Percentiles rank a stretch among this genome's conserved stretches.
These are phyloP conservation scores for Nothophaeocryptopus gaeumannii DNA, from an alignment of 2,329 filamentous ascomycete genomes.

Conservation along the genomic window DNA sequence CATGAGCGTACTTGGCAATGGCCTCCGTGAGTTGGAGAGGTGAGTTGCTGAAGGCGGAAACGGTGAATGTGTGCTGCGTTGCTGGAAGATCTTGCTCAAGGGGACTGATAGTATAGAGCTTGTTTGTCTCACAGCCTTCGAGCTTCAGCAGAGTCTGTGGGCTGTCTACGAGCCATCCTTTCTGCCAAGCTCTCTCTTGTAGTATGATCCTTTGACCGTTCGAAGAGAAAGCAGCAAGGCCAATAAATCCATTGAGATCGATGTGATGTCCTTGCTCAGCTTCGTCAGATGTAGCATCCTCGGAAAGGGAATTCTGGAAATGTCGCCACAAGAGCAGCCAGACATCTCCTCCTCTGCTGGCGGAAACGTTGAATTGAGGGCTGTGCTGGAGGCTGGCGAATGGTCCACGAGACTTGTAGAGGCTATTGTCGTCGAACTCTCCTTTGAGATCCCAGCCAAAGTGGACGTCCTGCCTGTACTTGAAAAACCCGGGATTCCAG, in stretches of 20 bases:
- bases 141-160: constrained; percentile 84
- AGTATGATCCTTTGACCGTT: constrained; percentile 70
- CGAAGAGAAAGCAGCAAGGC: constrained; percentile 75
- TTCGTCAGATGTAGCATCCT: constrained; percentile 31
- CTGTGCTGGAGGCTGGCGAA: constrained; percentile 70
- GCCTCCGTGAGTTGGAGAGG: constrained; percentile 63
- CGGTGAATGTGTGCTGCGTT: constrained; percentile 75
- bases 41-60: constrained; percentile 73
- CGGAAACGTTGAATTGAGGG: constrained; percentile 57
- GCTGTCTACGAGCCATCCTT: constrained; percentile 87
- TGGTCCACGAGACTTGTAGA: constrained; percentile 48
- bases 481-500: constrained; percentile 88
- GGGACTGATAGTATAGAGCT: constrained; percentile 63
- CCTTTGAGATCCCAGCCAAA: constrained; percentile 72
- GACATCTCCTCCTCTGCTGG: constrained; percentile 58
- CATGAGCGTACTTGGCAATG: constrained; percentile 57
- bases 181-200: constrained; percentile 67
- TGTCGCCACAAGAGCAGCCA: constrained; percentile 89
- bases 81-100: constrained; percentile 76
- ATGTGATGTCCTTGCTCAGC: constrained; percentile 44
- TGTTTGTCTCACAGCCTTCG: constrained; percentile 56
- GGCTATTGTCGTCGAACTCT: constrained; percentile 30
- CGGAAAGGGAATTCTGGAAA: constrained; percentile 50
- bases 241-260: constrained; percentile 70
- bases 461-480: constrained; percentile 79